phyloP scores from a whole-genome alignment of 352 stramenopile species.

The Globisporangium paddicum region DNA sequence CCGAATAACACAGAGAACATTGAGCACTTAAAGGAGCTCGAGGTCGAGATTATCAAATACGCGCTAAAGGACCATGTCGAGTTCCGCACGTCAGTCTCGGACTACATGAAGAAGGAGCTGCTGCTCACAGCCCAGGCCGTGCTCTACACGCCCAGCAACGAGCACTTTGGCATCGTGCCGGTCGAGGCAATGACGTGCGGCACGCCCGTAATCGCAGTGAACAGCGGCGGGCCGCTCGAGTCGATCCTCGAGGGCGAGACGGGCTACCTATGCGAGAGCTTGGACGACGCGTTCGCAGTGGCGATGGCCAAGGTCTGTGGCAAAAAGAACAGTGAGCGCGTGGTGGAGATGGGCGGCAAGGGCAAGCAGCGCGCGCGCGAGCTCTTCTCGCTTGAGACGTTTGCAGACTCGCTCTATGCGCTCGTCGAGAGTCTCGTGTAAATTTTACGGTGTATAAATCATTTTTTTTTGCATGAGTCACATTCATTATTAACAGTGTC shows the following conservation, averaged over 20 bases:
- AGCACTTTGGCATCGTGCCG: slow-evolving; percentile 99
- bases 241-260: slow-evolving; percentile 90
- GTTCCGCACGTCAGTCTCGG: slow-evolving; percentile 88
- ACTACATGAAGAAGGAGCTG: slow-evolving; percentile 84
- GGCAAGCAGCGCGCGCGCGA: slow-evolving; percentile 48
- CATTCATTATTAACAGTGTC: background rate
- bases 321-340: slow-evolving; percentile 16
- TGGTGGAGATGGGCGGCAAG: slow-evolving; percentile 39
- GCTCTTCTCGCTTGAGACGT: slow-evolving; percentile 73
- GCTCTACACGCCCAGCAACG: slow-evolving; percentile 95
- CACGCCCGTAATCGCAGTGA: slow-evolving; percentile 93
- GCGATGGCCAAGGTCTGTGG: slow-evolving; percentile 63
- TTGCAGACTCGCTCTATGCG: slow-evolving; percentile 53
- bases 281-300: slow-evolving; percentile 47
- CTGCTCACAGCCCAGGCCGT: slow-evolving; percentile 84
- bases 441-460: background rate
- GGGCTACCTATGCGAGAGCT: slow-evolving; percentile 74
- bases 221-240: slow-evolving; percentile 95
- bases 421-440: slow-evolving; percentile 38
- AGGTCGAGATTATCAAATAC: slow-evolving; percentile 60
- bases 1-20: slow-evolving; percentile 95
- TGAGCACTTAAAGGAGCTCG: slow-evolving; percentile 90
- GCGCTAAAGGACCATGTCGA: slow-evolving; percentile 62
- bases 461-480: background rate
- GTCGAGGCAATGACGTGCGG: slow-evolving; percentile 97